Percentiles rank a stretch among this genome's conserved stretches.
phyloP scores from a whole-genome alignment of 2,329 filamentous ascomycete genomes.

The Pseudogymnoascus pannorum region DNA sequence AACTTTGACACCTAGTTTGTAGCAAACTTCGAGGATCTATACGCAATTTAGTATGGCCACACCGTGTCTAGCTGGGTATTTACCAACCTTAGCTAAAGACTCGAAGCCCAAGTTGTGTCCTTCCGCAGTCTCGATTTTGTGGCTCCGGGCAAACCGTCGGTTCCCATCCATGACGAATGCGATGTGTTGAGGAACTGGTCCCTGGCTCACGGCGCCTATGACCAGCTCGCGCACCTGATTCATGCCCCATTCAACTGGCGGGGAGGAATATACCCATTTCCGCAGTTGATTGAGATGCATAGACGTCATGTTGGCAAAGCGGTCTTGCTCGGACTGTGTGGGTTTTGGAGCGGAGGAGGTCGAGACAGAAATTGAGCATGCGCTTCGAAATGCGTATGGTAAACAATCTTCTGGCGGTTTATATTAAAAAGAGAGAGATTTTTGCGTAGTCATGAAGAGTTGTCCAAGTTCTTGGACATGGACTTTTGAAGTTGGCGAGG shows the following conservation, averaged over 20 bases:
- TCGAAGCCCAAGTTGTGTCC: constrained; percentile 95
- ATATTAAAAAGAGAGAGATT: neutral
- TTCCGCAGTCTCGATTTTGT: constrained; percentile 93
- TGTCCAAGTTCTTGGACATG: neutral
- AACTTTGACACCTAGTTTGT: constrained; percentile 92
- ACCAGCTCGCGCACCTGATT: constrained; percentile 72
- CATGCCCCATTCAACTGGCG: constrained; percentile 85
- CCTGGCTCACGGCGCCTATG: constrained; percentile 82
- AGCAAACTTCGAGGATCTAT: constrained; percentile 92
- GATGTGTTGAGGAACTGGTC: constrained; percentile 86
- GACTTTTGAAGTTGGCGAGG: constrained; percentile 9
- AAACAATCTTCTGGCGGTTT: neutral
- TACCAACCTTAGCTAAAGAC: constrained; percentile 72
- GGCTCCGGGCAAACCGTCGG: constrained; percentile 78
- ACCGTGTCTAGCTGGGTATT: neutral
- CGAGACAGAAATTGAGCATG: neutral
- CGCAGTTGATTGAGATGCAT: constrained; percentile 54
- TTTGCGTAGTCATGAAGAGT: neutral
- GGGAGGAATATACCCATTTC: constrained; percentile 77
- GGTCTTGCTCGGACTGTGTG: neutral
- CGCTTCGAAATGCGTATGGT: neutral
- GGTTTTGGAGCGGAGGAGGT: neutral
- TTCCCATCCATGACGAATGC: constrained; percentile 99
- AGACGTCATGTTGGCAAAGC: constrained; percentile 33
- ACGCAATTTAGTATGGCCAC: neutral